phyloP scores from a whole-genome alignment of 1,284 basidiomycete genomes.

The Tilletia walkeri region DNA sequence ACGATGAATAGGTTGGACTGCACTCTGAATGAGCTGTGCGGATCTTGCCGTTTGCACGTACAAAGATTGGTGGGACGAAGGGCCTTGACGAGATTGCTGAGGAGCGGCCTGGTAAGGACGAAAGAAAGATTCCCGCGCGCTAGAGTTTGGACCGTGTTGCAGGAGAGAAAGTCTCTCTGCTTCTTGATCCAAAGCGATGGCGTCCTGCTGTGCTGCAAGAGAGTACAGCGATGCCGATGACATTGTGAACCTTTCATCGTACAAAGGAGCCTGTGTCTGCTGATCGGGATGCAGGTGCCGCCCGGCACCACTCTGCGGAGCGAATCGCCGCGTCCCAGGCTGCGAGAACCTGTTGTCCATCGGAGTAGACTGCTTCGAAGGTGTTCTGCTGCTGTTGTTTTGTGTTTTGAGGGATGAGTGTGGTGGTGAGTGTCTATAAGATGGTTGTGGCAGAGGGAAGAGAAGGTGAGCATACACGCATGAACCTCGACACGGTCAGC shows the following conservation, averaged over 20 bases:
- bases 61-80: neutral
- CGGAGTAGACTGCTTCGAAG: too few species aligned
- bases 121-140: neutral
- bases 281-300: too few species aligned
- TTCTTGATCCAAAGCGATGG: neutral
- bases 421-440: too few species aligned
- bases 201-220: constrained; percentile 1
- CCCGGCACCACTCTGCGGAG: too few species aligned
- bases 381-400: too few species aligned
- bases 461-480: too few species aligned
- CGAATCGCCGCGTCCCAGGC: too few species aligned
- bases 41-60: neutral
- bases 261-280: too few species aligned
- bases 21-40: neutral
- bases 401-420: too few species aligned
- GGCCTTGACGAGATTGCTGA: neutral
- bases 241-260: neutral
- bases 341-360: too few species aligned
- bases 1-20: neutral
- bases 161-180: neutral
- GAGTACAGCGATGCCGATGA: neutral
- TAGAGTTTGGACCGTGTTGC: neutral
- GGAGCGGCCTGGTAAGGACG: neutral
- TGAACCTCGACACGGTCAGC: too few species aligned
- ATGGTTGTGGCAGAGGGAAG: too few species aligned